Conservation (phyloP, 1,284 basidiomycete genomes). For the Ganoderma leucocontextum region DNA sequence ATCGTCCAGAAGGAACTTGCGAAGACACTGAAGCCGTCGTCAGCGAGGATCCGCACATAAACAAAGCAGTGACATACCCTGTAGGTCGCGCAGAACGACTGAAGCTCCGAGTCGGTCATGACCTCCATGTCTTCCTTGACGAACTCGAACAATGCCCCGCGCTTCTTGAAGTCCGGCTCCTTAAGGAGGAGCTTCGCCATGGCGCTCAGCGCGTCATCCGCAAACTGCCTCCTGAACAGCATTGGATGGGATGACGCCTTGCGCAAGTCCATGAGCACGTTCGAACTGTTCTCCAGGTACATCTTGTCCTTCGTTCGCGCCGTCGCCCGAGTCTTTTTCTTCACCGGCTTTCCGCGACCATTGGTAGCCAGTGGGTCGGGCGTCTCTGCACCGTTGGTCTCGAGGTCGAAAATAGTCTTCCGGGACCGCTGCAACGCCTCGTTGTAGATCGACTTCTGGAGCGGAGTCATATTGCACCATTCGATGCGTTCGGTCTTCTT, state of each 20-base stretch:
- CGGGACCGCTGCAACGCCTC: conserved; percentile 87
- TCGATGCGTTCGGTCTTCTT: conserved; percentile 93
- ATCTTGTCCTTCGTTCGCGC: conserved; percentile 68
- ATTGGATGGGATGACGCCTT: conserved; percentile 98
- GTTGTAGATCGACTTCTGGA: conserved; percentile 87
- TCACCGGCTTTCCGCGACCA: conserved; percentile 47
- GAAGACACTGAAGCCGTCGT: conserved; percentile 67
- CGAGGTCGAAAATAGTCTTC: conserved; percentile 78
- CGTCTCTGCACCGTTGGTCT: conserved; percentile 47
- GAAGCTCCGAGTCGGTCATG: conserved; percentile 95
- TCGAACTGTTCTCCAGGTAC: conserved; percentile 82
- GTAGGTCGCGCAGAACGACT: conserved; percentile 82
- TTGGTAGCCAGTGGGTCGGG: conserved; percentile 40
- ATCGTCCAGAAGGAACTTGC: conserved; percentile 79
- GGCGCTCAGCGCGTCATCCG: conserved; percentile 76
- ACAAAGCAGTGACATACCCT: conserved; percentile 59
- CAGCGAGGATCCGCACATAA: background rate
- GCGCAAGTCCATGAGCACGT: conserved; percentile 95
- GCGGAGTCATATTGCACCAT: conserved; percentile 91
- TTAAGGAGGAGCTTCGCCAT: conserved; percentile 89
- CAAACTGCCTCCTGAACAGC: conserved; percentile 89
- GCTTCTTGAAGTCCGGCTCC: conserved; percentile 87
- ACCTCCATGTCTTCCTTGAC: conserved; percentile 94
- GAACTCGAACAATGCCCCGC: conserved; percentile 80
- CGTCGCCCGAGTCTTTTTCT: conserved; percentile 57